These are phyloP conservation scores for Eragrostis nindensis DNA, from an alignment of 176 grass and related monocot species.

Conservation along the genomic window DNA sequence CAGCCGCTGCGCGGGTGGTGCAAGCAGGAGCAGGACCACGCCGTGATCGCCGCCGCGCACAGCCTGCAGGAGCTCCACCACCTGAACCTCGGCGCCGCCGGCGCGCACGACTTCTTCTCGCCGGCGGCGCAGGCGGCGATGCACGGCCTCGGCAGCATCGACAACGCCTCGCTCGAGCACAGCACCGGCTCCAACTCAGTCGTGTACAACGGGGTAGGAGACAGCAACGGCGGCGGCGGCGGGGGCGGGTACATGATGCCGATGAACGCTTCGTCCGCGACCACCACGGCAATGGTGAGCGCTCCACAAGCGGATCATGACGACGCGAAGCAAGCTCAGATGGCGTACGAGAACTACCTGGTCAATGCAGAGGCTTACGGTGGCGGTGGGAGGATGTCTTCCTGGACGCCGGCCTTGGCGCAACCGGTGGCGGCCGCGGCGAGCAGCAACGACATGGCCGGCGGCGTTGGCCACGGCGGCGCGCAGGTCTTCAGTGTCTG, in stretches of 20 bases:
- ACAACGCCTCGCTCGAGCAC: slow-evolving; percentile 65
- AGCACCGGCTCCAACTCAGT: slow-evolving; percentile 77
- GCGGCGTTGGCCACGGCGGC: slow-evolving; percentile 30
- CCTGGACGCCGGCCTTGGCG: slow-evolving; percentile 30
- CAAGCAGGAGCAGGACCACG: slow-evolving; percentile 74
- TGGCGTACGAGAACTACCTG: slow-evolving; percentile 45
- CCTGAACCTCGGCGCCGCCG: slow-evolving; percentile 44
- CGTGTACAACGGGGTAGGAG: slow-evolving; percentile 47
- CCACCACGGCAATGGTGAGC: slow-evolving; percentile 20
- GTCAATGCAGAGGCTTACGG: slow-evolving; percentile 44
- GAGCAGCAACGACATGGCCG: slow-evolving; percentile 48
- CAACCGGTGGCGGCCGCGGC: slow-evolving; percentile 1
- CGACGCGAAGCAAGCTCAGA: slow-evolving; percentile 43
- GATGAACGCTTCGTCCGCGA: slow-evolving; percentile 24
- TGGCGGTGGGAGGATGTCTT: slow-evolving; percentile 7
- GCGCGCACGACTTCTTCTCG: slow-evolving; percentile 69
- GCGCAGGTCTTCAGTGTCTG: slow-evolving; percentile 67
- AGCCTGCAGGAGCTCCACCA: slow-evolving; percentile 67
- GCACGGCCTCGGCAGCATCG: slow-evolving; percentile 51
- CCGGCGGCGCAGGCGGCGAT: neutral
- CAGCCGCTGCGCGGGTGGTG: slow-evolving; percentile 60
- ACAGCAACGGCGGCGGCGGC: slow-evolving; percentile 26
- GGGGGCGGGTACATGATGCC: slow-evolving; percentile 52
- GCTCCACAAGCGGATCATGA: slow-evolving; percentile 34
- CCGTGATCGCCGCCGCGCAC: slow-evolving; percentile 67